Conservation (phyloP, 2,329 filamentous ascomycete species). For the Decorospora gaudefroyi region DNA sequence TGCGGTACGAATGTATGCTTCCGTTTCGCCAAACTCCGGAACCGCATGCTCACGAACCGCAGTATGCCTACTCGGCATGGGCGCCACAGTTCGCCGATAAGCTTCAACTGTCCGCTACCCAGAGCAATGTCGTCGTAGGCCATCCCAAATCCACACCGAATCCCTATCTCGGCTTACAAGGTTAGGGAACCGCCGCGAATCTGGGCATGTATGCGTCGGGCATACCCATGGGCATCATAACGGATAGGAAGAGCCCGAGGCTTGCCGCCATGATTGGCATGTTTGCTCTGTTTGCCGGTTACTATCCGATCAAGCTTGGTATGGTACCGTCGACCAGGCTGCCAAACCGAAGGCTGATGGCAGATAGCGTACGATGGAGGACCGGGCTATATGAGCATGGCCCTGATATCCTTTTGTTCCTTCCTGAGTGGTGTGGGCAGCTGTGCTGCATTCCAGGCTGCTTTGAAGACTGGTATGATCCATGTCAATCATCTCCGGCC, state of each 20-base stretch:
- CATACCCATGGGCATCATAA: conserved; percentile 84
- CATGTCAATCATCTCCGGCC: not conserved
- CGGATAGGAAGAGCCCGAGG: conserved; percentile 80
- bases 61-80: conserved; percentile 99
- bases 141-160: not conserved
- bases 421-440: conserved; percentile 87
- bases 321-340: conserved; percentile 12
- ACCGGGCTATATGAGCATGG: conserved; percentile 59
- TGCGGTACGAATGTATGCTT: conserved; percentile 85
- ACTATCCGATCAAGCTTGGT: conserved; percentile 77
- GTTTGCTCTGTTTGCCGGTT: conserved; percentile 73
- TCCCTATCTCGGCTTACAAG: conserved; percentile 33
- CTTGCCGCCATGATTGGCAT: conserved; percentile 77
- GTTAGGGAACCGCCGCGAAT: conserved; percentile 68
- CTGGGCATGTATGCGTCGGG: conserved; percentile 93
- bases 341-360: conserved; percentile 30
- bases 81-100: conserved; percentile 90
- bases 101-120: conserved; percentile 84
- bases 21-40: not conserved
- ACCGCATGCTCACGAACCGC: conserved; percentile 33
- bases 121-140: conserved; percentile 85
- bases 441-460: conserved; percentile 85
- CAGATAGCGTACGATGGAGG: conserved; percentile 71
- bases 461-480: conserved; percentile 71
- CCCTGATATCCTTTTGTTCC: conserved; percentile 75